Base-by-base conservation (phyloP, 768 basidiomycete genomes). In the Lyophyllum shimeji region DNA sequence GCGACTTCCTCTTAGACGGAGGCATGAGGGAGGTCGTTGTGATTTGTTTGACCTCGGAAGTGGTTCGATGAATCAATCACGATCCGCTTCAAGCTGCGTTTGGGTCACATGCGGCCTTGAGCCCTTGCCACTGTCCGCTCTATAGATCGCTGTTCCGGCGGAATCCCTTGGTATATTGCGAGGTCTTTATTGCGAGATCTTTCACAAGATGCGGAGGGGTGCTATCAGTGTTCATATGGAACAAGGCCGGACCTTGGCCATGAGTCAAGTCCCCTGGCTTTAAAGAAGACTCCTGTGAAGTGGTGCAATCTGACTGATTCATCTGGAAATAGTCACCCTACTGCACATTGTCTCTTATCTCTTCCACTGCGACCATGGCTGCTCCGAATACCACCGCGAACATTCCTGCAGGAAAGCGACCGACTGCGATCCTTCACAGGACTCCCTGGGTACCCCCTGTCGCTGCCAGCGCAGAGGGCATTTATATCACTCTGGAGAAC, bases 381-480 rank as follows among this genome's bases (percentile, higher is more conserved):
- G 8, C 42, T 52, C 12, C 29, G 12, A 9, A 27, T 12, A 21
- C 40, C 27, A 20, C 29, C 23, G 9, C 39, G 25, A 53, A 46
- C 18, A 24, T 42, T 15, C 42, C n/a, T 18, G 50, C 24, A n/a
- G 40, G 15, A 12, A 52, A 9, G 15, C 60, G 61, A 23, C 52
- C 61, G 1, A 67, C 68, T 34, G 59, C 65, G 33, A 85, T 89
- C 56, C 73, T 89, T 11, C 84, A 86, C 63, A 74, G 92, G 51
- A 90, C 86, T 12, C 85, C 89, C 0, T 90, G 86, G 86, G 77
- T 65, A 25, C 89, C 86, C 9, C 89, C 88, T 13, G 73, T 92
- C 12, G 91, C 89, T 3, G 75, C 81, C 15, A 69, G 77, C 12
- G 88, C 76, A 2, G 71, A 88, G 61, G 91, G 91, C 17, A 79